Evolutionary conservation across 331 rosid species (phyloP), one percentile per base, ranked within the genome.

Genomic region (Telfairia occidentalis): DNA sequence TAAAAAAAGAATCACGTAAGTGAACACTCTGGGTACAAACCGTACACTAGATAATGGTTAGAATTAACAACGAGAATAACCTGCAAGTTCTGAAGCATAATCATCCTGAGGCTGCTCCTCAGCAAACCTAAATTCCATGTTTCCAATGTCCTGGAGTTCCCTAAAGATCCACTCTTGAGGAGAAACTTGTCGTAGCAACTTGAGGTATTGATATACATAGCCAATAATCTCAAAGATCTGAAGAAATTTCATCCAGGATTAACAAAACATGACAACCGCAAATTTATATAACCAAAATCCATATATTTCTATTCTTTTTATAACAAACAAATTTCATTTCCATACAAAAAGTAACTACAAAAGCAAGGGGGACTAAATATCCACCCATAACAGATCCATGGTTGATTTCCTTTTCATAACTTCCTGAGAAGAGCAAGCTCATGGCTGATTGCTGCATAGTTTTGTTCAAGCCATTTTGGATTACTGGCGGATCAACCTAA

Each of bases 21-120:
- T 8, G 37, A 24, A 42, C 54, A 67, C 19, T 67, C 32, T 67
- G 19, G 54, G 54, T 4, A 48, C 23, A 48, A 48, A 48, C 8
- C 23, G 9, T 67, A 67, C 15, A 38, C 11, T 40, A 21, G 16
- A 37, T 37, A 11, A 40, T 7, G 23, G 32, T 19, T 16, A 5
- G 23, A 73, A 37, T 55, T 35, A 29, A 53, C 12, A 78, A 70
- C 16, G 46, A 63, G 66, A 75, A 50, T 67, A 77, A 91, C 97
- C 98, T 88, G 98, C 84, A 76, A 94, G 98, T 79, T 89, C 96
- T 32, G 96, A 89, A 80, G 98, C 97, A 83, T 94, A 94, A 83
- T 94, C 98, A 86, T 94, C 98, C 81, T 87, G 96, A 52, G 96
- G 98, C 58, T 91, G 92, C 87, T 94, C 98, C 88, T 94, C 98